Evolutionary conservation across 148 eudicot genomes (phyloP), one percentile per base, ranked within the genome.

Genomic region (Diospyros kaki): DNA sequence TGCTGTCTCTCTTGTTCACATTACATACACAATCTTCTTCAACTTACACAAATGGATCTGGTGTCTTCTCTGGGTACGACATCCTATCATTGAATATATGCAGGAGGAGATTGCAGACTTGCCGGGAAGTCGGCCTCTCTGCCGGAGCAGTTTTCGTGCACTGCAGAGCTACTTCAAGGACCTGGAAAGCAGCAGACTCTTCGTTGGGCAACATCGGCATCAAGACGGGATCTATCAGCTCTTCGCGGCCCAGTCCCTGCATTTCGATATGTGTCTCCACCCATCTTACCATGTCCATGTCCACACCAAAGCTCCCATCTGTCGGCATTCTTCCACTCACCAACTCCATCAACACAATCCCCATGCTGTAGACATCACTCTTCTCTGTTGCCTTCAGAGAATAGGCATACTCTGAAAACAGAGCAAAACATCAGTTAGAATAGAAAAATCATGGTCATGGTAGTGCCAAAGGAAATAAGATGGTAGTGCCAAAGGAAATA

Each of bases 301-400:
- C 90, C 64, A 70, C 77, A 2, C 97, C 97, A 44, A 95, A 95
- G 51, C 79, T 88, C 59, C 84, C 86, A 66, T 89, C 94, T 6
- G 97, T 95, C 40, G 97, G 99, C 96, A 90, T 89, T 79, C 87
- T 86, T 58, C 97, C 97, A 58, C 81, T 88, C 50, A 95, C 97
- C 1, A 95, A 90, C 87, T 93, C 99, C 81, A 95, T 93, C 18
- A 95, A 80, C 73, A 95, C 99, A 45, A 95, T 93, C 13, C 99
- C 99, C 93, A 91, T 86, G 86, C 99, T 95, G 87, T 95, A 95
- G 14, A 95, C 93, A 74, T 95, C 99, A 39, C 97, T 95, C 80
- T 92, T 95, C 75, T 95, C 99, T 38, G 97, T 88, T 10, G 94
- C 97, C 88, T 89, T 95, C 80, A 89, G 74, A 7, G 99, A 83